Base-by-base conservation (phyloP, 2,329 filamentous ascomycete species). In the Kalmusia sp. region DNA sequence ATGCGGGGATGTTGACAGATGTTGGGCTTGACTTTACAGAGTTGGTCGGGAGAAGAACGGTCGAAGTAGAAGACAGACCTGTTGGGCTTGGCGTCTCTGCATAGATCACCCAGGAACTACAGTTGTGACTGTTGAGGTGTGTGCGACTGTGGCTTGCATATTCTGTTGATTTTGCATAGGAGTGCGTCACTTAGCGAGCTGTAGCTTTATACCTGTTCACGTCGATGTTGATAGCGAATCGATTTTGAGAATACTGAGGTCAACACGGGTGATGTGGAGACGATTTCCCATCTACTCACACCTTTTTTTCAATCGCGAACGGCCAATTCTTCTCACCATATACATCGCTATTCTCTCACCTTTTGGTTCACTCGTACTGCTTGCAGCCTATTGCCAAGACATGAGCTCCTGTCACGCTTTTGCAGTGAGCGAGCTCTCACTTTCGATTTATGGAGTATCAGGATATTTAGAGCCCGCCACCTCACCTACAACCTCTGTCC, bases 21-120 rank as follows among this genome's bases (percentile, higher is more conserved):
- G 93, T 97, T 19, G 93, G 93, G 0, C 78, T 99, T 27, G 93
- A 99, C 73, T 98, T 99, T 70, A 85, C 84, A 51, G 91, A 91
- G 61, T 76, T 98, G 51, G 87, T 97, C 12, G 91, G 89, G 6
- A 70, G 55, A 41, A 62, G 60, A 0, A 51, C 66, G 5, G 54
- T 49, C 2, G 65, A 63, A 14, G 54, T 24, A 4, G 51, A 51
- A 19, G 15, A 51, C 17, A 31, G 31, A 34, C 58, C 60, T 3
- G 58, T 74, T n/a, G 71, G 70, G 3, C 53, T 73, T 35, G 69
- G 72, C 4, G 62, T 73, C 19, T 60, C 40, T 25, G 34, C 55
- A 6, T 56, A 25, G 46, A 41, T 44, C 22, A 4, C 14, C 12
- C 22, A 17, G 12, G 4, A 33, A 40, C 27, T n/a, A 6, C 14